phyloP scores from a whole-genome alignment of 768 basidiomycete species.

The Hygrocybe coccinea region DNA sequence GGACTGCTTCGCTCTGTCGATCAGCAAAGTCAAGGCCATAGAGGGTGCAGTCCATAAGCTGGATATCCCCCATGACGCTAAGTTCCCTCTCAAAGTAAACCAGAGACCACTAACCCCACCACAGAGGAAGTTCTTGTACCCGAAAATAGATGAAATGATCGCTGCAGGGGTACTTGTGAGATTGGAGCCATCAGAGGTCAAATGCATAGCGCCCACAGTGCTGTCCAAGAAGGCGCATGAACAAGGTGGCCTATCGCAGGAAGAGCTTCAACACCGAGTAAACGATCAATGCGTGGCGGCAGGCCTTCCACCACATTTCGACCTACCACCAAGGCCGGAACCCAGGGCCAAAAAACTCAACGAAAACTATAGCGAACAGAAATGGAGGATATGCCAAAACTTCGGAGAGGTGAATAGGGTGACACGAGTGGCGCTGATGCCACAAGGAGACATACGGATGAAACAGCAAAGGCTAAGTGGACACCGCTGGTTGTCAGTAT shows the following conservation, averaged over 20 bases:
- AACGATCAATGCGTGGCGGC: conserved; percentile 31
- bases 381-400: conserved; percentile 38
- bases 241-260: conserved; percentile 23
- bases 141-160: no score
- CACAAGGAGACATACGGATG: no score
- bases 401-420: no score
- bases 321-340: conserved; percentile 20
- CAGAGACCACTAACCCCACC: conserved; percentile 29
- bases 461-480: no score
- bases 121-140: no score
- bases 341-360: background rate
- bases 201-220: conserved; percentile 30
- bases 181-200: conserved; percentile 28
- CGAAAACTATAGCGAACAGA: conserved; percentile 1
- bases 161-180: no score
- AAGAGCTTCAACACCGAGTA: conserved; percentile 30
- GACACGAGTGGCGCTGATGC: no score
- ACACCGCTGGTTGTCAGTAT: no score
- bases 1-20: no score
- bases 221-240: conserved; percentile 37
- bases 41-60: conserved; percentile 32
- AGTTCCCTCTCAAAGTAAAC: conserved; percentile 29
- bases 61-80: conserved; percentile 24
- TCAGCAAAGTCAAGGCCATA: no score
- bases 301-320: conserved; percentile 18